Base-by-base conservation (phyloP, 768 basidiomycete genomes). In the Lactarius trivialis region DNA sequence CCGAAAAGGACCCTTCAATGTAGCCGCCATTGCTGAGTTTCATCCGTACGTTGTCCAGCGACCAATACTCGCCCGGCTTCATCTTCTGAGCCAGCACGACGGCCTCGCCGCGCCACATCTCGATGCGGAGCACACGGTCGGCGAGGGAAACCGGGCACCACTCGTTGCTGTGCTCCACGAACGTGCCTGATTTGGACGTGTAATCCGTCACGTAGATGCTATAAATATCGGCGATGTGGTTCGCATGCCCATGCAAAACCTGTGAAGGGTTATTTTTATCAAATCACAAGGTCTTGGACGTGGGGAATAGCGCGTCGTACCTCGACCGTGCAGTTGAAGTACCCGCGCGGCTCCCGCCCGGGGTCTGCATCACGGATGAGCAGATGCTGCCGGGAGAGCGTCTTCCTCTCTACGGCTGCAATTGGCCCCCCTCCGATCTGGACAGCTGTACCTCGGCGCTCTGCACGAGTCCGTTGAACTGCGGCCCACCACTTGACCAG, bases 271-370 rank as follows among this genome's bases (percentile, higher is more conserved):
- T 30, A 2, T 34, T 6, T 41, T 15, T 7, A 43, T 54, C 6
- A 58, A 48, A n/a, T 28, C n/a, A 4, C 45, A 41, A 19, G 21
- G 15, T 37, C 21, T 6, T 7, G 15, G 7, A 15, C 21, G 17
- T 7, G n/a, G 36, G 17, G 51, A 15, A 45, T 21, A 19, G 8
- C 12, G 7, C n/a, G n/a, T 24, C 58, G 19, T 24, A 66, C 67
- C 65, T 67, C 65, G 5, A 84, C 76, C 0, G 82, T 85, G 53
- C 85, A 86, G 58, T 86, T 77, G 69, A 87, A 86, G 70, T 78
- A 87, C 1, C 82, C 81, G 24, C 63, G 55, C 2, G 81, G 81
- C 12, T 71, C 71, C 21, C 73, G 72, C 53, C 76, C 68, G 1
- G 83, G 82, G 9, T 75, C 75, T 14, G 76, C 77, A 49, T 85